phyloP scores from a whole-genome alignment of 805 yeast species.

The Spathaspora girioi region DNA sequence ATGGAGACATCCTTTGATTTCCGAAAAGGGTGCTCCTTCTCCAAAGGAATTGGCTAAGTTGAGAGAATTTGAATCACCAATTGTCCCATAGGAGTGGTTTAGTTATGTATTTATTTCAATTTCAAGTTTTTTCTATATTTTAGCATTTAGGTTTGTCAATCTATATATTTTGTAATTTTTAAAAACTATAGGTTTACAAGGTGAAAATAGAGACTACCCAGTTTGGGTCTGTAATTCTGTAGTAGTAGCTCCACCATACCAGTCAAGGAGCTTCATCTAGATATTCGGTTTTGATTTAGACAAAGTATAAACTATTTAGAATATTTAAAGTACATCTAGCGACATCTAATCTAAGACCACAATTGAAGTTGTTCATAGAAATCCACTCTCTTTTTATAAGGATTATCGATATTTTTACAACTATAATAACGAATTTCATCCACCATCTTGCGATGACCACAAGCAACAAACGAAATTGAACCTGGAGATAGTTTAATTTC shows the following conservation, averaged over 20 bases:
- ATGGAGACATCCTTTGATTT: constrained; percentile 48
- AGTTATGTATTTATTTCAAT: neutral
- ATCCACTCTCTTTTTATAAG: constrained; percentile 51
- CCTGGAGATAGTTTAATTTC: constrained; percentile 38
- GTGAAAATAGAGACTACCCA: too few species aligned
- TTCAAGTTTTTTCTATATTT: neutral
- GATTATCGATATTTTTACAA: constrained; percentile 33
- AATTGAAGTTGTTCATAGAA: constrained; percentile 72
- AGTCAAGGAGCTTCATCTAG: too few species aligned
- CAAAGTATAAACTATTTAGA: too few species aligned
- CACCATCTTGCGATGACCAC: constrained; percentile 62
- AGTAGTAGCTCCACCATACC: too few species aligned
- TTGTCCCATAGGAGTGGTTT: neutral
- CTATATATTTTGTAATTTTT: too few species aligned
- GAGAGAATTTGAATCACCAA: constrained; percentile 32
- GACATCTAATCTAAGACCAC: constrained; percentile 58
- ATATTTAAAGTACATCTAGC: too few species aligned
- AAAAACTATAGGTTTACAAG: too few species aligned
- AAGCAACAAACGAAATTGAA: constrained; percentile 49
- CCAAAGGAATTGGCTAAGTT: constrained; percentile 38
- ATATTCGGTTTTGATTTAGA: too few species aligned
- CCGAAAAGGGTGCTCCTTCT: constrained; percentile 41
- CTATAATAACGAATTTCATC: constrained; percentile 52
- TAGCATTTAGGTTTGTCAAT: neutral
- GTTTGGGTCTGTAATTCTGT: too few species aligned